These are phyloP conservation scores for Lactifluus hygrophoroides DNA, from an alignment of 768 basidiomycete species.

Conservation along the genomic window DNA sequence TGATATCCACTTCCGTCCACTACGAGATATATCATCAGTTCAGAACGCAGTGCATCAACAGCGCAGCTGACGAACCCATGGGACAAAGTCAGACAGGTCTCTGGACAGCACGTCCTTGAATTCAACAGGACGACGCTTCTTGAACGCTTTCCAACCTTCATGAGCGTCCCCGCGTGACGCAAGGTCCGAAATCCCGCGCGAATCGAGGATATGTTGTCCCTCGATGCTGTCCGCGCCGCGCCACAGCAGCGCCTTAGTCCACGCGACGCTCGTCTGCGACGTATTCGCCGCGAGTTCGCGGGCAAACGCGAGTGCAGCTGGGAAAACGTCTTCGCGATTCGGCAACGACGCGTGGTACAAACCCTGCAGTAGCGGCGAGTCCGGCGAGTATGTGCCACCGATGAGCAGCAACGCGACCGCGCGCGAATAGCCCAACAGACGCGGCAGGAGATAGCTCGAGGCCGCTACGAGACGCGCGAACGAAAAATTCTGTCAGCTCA, in stretches of 20 bases:
- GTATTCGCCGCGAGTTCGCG: conserved; percentile 43
- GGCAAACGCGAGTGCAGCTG: conserved; percentile 43
- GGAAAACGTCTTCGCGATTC: conserved; percentile 43
- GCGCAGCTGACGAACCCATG: conserved; percentile 37
- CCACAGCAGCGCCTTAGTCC: conserved; percentile 44
- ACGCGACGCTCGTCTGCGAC: conserved; percentile 43
- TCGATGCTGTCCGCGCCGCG: conserved; percentile 42
- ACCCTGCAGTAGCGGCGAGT: conserved; percentile 35
- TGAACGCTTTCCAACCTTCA: conserved; percentile 44
- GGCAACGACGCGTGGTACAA: conserved; percentile 43
- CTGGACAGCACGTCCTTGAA: conserved; percentile 39
- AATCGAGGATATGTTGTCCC: conserved; percentile 48
- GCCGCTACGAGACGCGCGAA: conserved; percentile 25
- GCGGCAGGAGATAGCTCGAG: conserved; percentile 45
- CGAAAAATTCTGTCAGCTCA: no score
- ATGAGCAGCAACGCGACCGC: conserved; percentile 44
- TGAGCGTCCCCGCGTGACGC: conserved; percentile 34
- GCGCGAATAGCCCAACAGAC: conserved; percentile 43
- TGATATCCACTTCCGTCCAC: conserved; percentile 28
- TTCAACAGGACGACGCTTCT: conserved; percentile 36
- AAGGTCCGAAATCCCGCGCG: conserved; percentile 36
- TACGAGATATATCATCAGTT: background rate
- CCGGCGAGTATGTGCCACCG: conserved; percentile 36
- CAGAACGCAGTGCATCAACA: background rate
- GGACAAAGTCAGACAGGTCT: conserved; percentile 36